Evolutionary conservation across 768 basidiomycete species (phyloP).

Genomic region (Lentinus brumalis): DNA sequence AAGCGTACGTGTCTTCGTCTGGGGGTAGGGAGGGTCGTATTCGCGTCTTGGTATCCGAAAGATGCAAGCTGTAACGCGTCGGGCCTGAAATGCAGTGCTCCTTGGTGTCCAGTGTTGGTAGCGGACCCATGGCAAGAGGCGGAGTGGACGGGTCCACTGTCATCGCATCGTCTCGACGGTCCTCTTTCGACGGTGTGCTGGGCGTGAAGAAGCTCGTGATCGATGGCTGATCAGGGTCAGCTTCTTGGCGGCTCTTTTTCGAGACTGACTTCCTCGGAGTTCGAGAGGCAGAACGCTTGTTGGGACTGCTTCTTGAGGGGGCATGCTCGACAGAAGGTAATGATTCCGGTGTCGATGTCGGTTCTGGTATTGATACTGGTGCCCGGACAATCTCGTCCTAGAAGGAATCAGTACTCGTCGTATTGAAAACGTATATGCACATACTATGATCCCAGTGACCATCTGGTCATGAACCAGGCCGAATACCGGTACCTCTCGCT

Average conservation of each 20-base stretch:
- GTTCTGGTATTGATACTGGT: slow-evolving; percentile 4
- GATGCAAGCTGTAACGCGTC: slow-evolving; percentile 37
- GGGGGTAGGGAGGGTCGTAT: slow-evolving; percentile 49
- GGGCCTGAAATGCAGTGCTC: neutral
- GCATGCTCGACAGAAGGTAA: neutral
- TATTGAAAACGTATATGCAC: slow-evolving; percentile 12
- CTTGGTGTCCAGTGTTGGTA: neutral
- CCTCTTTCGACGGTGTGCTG: neutral
- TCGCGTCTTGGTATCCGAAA: slow-evolving; percentile 77
- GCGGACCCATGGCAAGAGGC: no score
- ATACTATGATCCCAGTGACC: slow-evolving; percentile 75
- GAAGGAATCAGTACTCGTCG: neutral
- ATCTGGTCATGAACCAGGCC: slow-evolving; percentile 67
- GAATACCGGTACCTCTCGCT: slow-evolving; percentile 88
- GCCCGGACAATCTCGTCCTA: slow-evolving; percentile 55
- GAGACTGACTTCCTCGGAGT: slow-evolving; percentile 23
- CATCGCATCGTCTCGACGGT: neutral
- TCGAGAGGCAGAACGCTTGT: slow-evolving; percentile 13
- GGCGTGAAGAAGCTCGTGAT: slow-evolving; percentile 27
- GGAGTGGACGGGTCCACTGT: neutral
- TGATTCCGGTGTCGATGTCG: neutral
- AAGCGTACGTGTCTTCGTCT: slow-evolving; percentile 56
- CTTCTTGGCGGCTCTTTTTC: slow-evolving; percentile 31
- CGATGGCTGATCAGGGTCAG: slow-evolving; percentile 23
- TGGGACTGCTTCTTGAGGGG: slow-evolving; percentile 5